Evolutionary conservation across 139 green algal species (phyloP), one percentile per base, ranked within the genome.

Genomic region (Picochlorum sp.): DNA sequence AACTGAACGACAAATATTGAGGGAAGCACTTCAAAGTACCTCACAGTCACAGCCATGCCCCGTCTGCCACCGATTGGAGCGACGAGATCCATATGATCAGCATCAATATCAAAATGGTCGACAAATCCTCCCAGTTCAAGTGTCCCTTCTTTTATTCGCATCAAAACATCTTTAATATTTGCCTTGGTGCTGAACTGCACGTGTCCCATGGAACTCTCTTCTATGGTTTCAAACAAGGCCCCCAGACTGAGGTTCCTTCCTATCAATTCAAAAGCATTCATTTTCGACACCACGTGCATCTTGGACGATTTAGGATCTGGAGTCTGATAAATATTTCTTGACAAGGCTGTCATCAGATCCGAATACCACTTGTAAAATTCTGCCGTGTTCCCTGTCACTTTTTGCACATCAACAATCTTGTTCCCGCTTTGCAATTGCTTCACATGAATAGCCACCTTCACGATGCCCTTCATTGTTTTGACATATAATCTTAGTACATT

Each of bases 321-420:
- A 18, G 16, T 20, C 11, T 54, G 16, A 54, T 26, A 54, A 7
- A 54, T 21, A 54, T 20, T 9, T 18, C 16, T 54, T 21, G 47
- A 54, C 0, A 79, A n/a, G 5, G 44, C 56, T 2, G 55, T 57
- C 0, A 65, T 63, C 20, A 83, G 58, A 26, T 76, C 62, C 24
- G 47, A 54, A 38, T 83, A 83, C 69, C 67, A 72, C 21, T 68
- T 70, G 63, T 81, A 77, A 64, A 83, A 83, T 23, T 82, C 69
- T 4, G 63, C 47, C 9, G 70, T 74, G 38, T 73, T 66, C 57
- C 77, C 77, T 8, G 37, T 45, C 20, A 70, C 59, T 18, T 76
- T 76, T 15, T 51, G n/a, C 8, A 77, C 28, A 44, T 83, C 70
- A 10, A 76, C 74, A 62, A 83, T 72, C 58, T 44, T 62, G 11